Evolutionary conservation across 2,329 filamentous ascomycete genomes (phyloP).

Genomic region (Fusarium gaditjirri): DNA sequence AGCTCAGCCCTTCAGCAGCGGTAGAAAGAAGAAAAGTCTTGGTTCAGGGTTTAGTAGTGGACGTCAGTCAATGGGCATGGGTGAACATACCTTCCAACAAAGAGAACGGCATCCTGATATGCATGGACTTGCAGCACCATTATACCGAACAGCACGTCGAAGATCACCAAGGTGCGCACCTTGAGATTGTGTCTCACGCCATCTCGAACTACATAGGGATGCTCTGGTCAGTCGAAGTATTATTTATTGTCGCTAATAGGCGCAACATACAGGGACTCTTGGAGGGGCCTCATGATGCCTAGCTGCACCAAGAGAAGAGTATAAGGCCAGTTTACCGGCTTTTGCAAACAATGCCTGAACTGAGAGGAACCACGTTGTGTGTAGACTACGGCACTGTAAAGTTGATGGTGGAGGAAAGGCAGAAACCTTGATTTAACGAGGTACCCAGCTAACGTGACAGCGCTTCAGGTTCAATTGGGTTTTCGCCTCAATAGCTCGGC

Average conservation of each 20-base stretch:
- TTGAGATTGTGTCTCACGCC: conserved; percentile 71
- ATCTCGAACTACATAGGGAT: conserved; percentile 66
- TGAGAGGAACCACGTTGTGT: conserved; percentile 2
- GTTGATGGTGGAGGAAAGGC: conserved; percentile 29
- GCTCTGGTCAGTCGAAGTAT: conserved; percentile 38
- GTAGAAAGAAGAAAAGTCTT: conserved; percentile 86
- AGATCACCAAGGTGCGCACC: conserved; percentile 69
- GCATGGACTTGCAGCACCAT: conserved; percentile 71
- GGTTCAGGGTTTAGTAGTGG: conserved; percentile 19
- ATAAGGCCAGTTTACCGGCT: background rate
- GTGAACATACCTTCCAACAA: conserved; percentile 82
- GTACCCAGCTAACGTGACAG: background rate
- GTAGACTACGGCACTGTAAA: conserved; percentile 5
- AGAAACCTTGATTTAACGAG: conserved; percentile 14
- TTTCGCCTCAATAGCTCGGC: conserved; percentile 25
- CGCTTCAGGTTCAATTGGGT: conserved; percentile 26
- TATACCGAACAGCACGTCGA: conserved; percentile 70
- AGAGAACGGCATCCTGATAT: conserved; percentile 81
- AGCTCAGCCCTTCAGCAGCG: conserved; percentile 70
- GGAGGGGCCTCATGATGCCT: conserved; percentile 51
- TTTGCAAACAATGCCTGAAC: background rate
- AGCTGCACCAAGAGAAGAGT: background rate
- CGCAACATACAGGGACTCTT: conserved; percentile 52
- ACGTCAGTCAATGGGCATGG: background rate
- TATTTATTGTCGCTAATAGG: conserved; percentile 2